Evolutionary conservation across 2,329 filamentous ascomycete species (phyloP).

Genomic region (Fonsecaea pugnacius): DNA sequence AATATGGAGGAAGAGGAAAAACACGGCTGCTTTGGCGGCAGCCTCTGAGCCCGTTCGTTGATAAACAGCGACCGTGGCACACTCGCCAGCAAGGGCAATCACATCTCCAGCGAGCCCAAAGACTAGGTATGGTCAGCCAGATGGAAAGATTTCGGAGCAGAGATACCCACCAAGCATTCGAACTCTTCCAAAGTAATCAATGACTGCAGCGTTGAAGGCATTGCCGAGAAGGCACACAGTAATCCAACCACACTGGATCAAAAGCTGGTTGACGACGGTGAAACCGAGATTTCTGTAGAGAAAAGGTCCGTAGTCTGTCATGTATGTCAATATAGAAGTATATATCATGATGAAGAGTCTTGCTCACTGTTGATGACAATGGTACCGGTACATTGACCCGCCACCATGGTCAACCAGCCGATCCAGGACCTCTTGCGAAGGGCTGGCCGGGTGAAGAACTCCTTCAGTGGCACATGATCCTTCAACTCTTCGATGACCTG

Average conservation of each 20-base stretch:
- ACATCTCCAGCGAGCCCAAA: slow-evolving; percentile 43
- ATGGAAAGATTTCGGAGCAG: background rate
- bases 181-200: slow-evolving; percentile 46
- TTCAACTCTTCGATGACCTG: slow-evolving; percentile 11
- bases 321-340: background rate
- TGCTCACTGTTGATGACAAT: slow-evolving; percentile 16
- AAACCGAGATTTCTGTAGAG: slow-evolving; percentile 27
- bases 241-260: slow-evolving; percentile 24
- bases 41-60: slow-evolving; percentile 50
- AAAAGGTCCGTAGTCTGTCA: slow-evolving; percentile 25
- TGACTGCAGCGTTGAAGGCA: slow-evolving; percentile 40
- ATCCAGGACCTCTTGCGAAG: slow-evolving; percentile 20
- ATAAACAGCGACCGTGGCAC: slow-evolving; percentile 54
- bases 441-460: slow-evolving; percentile 18
- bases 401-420: slow-evolving; percentile 13
- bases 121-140: slow-evolving; percentile 36
- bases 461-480: slow-evolving; percentile 9
- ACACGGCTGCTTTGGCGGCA: slow-evolving; percentile 67
- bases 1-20: slow-evolving; percentile 58
- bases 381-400: slow-evolving; percentile 10
- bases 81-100: slow-evolving; percentile 41
- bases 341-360: background rate
- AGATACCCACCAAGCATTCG: slow-evolving; percentile 35
- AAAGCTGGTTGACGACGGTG: slow-evolving; percentile 13
- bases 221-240: slow-evolving; percentile 20